phyloP scores from a whole-genome alignment of 495 filamentous ascomycete genomes.

The Aspergillus ellipticus region DNA sequence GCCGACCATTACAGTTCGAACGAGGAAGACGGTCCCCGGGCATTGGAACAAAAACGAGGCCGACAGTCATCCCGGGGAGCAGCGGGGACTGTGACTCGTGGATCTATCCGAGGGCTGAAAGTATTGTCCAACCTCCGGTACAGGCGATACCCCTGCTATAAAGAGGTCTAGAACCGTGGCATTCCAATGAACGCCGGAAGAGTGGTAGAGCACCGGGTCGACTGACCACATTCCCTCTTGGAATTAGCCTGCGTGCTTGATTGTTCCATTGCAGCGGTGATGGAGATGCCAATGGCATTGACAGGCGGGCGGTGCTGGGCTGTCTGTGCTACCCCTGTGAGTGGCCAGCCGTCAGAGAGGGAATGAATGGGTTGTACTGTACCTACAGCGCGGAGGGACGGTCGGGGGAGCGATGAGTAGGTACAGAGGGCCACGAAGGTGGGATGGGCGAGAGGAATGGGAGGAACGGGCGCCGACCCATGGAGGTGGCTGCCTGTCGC shows the following conservation, averaged over 20 bases:
- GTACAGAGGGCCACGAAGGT: background rate
- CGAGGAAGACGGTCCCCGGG: background rate
- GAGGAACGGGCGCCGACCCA: background rate
- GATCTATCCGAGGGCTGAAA: background rate
- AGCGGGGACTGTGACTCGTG: background rate
- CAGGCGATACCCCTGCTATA: conserved; percentile 1
- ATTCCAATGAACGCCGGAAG: background rate
- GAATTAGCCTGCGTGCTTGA: background rate
- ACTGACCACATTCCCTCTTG: conserved; percentile 2
- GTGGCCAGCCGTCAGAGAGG: background rate
- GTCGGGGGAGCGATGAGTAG: background rate
- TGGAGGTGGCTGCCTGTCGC: too few relatives aligned
- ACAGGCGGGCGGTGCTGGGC: background rate
- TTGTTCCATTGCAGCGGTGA: background rate
- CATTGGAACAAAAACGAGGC: background rate
- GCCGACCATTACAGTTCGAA: background rate
- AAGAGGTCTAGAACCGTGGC: background rate
- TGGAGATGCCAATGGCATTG: background rate
- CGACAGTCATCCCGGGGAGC: background rate
- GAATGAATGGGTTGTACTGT: background rate
- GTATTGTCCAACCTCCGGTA: background rate
- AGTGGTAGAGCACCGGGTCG: background rate
- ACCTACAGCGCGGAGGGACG: background rate
- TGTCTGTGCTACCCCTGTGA: background rate
- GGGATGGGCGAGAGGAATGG: too few relatives aligned